Evolutionary conservation across 176 grass and related monocot species (phyloP).

Genomic region (Canna indica): DNA sequence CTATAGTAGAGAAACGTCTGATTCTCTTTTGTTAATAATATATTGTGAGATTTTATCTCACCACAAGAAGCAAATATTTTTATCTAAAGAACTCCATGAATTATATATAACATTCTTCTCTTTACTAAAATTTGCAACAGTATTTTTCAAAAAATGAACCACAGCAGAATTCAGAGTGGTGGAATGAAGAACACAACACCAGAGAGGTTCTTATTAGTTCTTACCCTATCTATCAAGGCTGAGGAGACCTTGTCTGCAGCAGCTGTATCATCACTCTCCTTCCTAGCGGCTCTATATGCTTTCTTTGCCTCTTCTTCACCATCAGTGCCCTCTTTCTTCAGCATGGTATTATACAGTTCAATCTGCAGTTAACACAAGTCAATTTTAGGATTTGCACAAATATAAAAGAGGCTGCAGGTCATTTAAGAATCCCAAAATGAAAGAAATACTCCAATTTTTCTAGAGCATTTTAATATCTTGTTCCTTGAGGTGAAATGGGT

Average conservation of each 20-base stretch:
- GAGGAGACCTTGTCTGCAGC: constrained; percentile 63
- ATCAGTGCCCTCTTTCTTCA: constrained; percentile 80
- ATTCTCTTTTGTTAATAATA: background rate
- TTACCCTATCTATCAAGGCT: constrained; percentile 87
- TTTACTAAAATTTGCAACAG: background rate
- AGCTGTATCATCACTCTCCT: constrained; percentile 63
- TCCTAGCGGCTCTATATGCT: constrained; percentile 74
- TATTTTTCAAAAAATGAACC: background rate
- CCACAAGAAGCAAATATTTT: too few relatives aligned
- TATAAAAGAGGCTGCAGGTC: background rate
- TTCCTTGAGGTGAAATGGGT: background rate
- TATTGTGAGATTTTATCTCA: background rate
- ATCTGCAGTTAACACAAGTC: constrained; percentile 41
- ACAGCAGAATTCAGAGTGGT: background rate
- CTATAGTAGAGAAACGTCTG: background rate
- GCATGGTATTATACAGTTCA: constrained; percentile 75
- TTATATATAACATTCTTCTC: too few relatives aligned
- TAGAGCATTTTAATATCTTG: background rate
- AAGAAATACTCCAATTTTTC: background rate
- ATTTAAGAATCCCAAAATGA: background rate
- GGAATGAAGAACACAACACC: background rate
- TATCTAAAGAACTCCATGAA: too few relatives aligned
- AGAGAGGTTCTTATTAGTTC: background rate
- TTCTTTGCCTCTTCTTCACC: constrained; percentile 85
- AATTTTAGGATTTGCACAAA: background rate